Conservation (phyloP, 2,329 filamentous ascomycete species). For the Colletotrichum theobromicola region DNA sequence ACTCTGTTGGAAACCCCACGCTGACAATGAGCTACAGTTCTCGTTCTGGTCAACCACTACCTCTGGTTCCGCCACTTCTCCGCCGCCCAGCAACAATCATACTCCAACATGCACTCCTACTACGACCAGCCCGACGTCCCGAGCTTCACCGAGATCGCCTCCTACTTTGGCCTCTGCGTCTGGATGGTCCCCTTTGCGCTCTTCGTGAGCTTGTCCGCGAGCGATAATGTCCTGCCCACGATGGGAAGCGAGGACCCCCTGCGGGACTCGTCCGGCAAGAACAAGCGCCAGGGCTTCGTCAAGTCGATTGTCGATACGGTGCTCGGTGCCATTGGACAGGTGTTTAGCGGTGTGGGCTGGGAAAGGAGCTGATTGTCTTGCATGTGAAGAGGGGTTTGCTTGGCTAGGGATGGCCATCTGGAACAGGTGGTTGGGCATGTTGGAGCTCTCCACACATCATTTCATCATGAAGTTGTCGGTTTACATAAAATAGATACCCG, state of each 20-base stretch:
- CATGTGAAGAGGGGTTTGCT: neutral
- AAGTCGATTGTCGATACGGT: constrained; percentile 68
- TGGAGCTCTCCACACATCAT: neutral
- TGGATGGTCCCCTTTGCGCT: constrained; percentile 96
- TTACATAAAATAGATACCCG: neutral
- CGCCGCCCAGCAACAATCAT: constrained; percentile 60
- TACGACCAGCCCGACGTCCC: constrained; percentile 72
- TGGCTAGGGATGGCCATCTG: neutral
- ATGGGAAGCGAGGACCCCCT: constrained; percentile 77
- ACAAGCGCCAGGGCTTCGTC: constrained; percentile 66
- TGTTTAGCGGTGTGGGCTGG: constrained; percentile 27
- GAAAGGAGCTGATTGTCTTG: constrained; percentile 15
- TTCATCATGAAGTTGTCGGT: neutral
- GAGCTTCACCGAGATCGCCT: constrained; percentile 91
- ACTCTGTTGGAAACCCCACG: neutral
- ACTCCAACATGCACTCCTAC: constrained; percentile 62
- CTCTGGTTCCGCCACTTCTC: constrained; percentile 97
- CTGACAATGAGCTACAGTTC: constrained; percentile 49
- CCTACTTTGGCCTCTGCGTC: constrained; percentile 94
- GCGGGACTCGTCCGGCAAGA: constrained; percentile 50
- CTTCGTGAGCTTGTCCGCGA: constrained; percentile 92
- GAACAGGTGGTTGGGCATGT: neutral
- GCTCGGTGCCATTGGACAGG: constrained; percentile 55
- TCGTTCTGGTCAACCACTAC: constrained; percentile 91
- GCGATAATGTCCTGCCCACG: constrained; percentile 92